Percentiles rank a stretch among this genome's conserved stretches.
Evolutionary conservation across 257 asterid species (phyloP).

Genomic region (Jasminum sambac): DNA sequence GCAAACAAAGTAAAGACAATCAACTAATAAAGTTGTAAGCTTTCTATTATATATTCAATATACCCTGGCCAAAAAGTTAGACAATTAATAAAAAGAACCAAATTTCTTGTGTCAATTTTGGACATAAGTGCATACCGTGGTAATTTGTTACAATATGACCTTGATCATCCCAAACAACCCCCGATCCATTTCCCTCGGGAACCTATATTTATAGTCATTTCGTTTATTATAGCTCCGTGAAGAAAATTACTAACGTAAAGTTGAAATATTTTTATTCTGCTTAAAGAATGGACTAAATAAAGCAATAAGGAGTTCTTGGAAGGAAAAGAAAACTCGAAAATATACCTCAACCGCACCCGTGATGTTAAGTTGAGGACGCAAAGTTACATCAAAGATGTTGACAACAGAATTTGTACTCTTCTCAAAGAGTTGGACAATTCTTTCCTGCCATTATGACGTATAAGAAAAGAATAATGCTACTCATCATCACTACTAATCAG

Average conservation of each 20-base stretch:
- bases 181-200: slow-evolving; percentile 99
- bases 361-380: slow-evolving; percentile 82
- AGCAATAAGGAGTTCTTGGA: not conserved
- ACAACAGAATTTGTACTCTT: slow-evolving; percentile 88
- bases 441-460: slow-evolving; percentile 73
- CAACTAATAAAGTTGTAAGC: slow-evolving; percentile 16
- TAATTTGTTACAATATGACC: slow-evolving; percentile 96
- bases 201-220: slow-evolving; percentile 29
- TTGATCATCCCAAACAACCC: slow-evolving; percentile 90
- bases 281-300: not conserved
- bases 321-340: not conserved
- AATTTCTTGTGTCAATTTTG: not conserved
- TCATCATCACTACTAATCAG: no score
- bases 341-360: slow-evolving; percentile 90
- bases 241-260: not conserved
- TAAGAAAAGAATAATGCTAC: not conserved
- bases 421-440: slow-evolving; percentile 85
- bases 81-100: slow-evolving; percentile 1
- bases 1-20: slow-evolving; percentile 24
- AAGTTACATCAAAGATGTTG: slow-evolving; percentile 91
- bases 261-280: not conserved
- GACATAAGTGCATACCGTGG: slow-evolving; percentile 59
- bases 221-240: not conserved
- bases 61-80: not conserved
- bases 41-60: not conserved